phyloP scores from a whole-genome alignment of 257 asterid genomes.

The Ballota nigra region DNA sequence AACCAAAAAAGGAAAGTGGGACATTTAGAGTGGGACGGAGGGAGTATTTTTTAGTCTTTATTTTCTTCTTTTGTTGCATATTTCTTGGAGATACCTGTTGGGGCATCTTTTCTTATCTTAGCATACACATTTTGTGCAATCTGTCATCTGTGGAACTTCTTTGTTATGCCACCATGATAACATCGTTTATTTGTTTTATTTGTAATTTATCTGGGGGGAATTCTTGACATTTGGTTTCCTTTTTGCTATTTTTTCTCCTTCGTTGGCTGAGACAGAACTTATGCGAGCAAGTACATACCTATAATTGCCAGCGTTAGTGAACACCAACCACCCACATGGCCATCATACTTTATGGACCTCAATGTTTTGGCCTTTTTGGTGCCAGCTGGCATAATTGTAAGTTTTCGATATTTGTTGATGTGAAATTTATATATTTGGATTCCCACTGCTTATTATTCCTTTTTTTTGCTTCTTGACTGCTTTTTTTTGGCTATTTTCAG shows the following conservation, averaged over 20 bases:
- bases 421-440: background rate
- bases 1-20: no score
- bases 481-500: slow-evolving; percentile 44
- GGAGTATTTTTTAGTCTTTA: no score
- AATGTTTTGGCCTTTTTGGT: slow-evolving; percentile 96
- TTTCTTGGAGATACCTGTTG: background rate
- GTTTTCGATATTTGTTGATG: slow-evolving; percentile 31
- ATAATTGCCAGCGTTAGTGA: slow-evolving; percentile 99
- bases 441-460: slow-evolving; percentile 10
- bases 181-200: background rate
- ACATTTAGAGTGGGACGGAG: no score
- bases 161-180: background rate
- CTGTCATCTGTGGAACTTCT: background rate
- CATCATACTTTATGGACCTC: slow-evolving; percentile 97
- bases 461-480: slow-evolving; percentile 9
- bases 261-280: slow-evolving; percentile 65
- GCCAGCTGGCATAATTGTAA: slow-evolving; percentile 97
- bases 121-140: background rate
- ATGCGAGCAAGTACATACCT: slow-evolving; percentile 99
- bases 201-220: slow-evolving; percentile 4
- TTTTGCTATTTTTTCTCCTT: slow-evolving; percentile 3
- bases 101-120: background rate
- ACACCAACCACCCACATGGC: slow-evolving; percentile 99
- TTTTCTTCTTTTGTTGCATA: background rate
- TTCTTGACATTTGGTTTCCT: slow-evolving; percentile 23